Conservation (phyloP, 2,329 filamentous ascomycete species). For the Triangularia verruculosa region DNA sequence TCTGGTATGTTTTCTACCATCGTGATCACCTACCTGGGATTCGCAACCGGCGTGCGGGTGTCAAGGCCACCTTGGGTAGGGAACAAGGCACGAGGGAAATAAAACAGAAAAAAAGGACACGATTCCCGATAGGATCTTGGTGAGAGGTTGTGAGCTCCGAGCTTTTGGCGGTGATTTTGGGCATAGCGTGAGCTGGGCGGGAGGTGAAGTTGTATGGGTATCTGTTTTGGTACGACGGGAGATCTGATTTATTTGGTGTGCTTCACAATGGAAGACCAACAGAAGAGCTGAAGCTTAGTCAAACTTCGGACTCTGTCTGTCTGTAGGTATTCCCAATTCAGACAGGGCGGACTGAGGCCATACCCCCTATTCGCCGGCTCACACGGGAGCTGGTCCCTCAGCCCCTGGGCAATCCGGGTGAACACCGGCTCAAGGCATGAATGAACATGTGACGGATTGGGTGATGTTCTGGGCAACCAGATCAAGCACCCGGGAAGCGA, state of each 20-base stretch:
- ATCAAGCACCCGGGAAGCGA: slow-evolving; percentile 9
- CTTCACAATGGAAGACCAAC: background rate
- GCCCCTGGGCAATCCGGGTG: background rate
- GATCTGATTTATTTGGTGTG: too few relatives aligned
- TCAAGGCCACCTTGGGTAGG: background rate
- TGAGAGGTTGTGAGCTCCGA: slow-evolving; percentile 14
- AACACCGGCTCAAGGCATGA: slow-evolving; percentile 4
- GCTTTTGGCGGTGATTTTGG: slow-evolving; percentile 19
- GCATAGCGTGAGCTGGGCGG: slow-evolving; percentile 14
- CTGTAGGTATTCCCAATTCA: background rate
- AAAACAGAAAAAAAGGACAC: slow-evolving; percentile 5
- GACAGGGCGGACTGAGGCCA: background rate
- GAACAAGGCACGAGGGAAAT: slow-evolving; percentile 2
- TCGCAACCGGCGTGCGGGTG: background rate
- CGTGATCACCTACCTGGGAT: background rate
- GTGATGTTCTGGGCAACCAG: slow-evolving; percentile 1
- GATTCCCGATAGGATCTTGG: background rate
- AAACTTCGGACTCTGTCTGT: background rate
- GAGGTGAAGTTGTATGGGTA: background rate
- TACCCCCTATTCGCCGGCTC: background rate
- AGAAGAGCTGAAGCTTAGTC: background rate
- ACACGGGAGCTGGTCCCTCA: background rate
- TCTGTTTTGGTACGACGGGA: too few relatives aligned
- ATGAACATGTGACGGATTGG: background rate
- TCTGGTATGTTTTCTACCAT: background rate